Conservation (phyloP, 192 early-diverging fungal genomes). For the Umbelopsis vinacea region DNA sequence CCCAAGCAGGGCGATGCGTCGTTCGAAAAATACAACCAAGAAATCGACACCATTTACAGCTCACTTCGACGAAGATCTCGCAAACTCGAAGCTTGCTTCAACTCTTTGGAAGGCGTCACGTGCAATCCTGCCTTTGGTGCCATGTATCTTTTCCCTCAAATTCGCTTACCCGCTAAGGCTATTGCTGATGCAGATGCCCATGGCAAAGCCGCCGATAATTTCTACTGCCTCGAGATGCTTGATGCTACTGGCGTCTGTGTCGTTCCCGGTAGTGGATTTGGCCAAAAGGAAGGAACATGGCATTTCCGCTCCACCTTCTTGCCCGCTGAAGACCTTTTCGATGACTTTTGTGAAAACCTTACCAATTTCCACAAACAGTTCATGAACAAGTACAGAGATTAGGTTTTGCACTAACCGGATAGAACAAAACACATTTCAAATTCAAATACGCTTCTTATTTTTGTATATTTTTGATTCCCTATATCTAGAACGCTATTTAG, state of each 20-base stretch:
- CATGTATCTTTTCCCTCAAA: slow-evolving; percentile 94
- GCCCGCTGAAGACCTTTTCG: slow-evolving; percentile 90
- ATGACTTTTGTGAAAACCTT: slow-evolving; percentile 79
- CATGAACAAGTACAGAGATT: slow-evolving; percentile 68
- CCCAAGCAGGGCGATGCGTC: slow-evolving; percentile 82
- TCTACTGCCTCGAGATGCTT: slow-evolving; percentile 91
- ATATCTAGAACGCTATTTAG: background rate
- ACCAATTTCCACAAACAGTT: slow-evolving; percentile 79
- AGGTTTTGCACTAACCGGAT: background rate
- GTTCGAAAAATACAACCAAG: slow-evolving; percentile 71
- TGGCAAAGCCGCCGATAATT: slow-evolving; percentile 80
- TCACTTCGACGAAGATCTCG: slow-evolving; percentile 78
- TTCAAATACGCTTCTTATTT: background rate
- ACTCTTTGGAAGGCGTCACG: slow-evolving; percentile 77
- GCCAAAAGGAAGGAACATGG: slow-evolving; percentile 85
- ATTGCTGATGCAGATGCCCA: slow-evolving; percentile 68
- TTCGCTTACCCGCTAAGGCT: slow-evolving; percentile 76
- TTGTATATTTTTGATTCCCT: background rate
- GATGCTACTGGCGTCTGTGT: slow-evolving; percentile 96
- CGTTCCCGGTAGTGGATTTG: slow-evolving; percentile 91
- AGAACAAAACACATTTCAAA: background rate
- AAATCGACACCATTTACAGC: slow-evolving; percentile 74
- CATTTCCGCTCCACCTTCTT: slow-evolving; percentile 97
- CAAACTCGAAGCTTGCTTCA: slow-evolving; percentile 77
- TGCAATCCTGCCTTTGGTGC: slow-evolving; percentile 90